Percentiles rank a stretch among this genome's conserved stretches.
Conservation (phyloP, 148 eudicot species). For the Rhododendron simsii region DNA sequence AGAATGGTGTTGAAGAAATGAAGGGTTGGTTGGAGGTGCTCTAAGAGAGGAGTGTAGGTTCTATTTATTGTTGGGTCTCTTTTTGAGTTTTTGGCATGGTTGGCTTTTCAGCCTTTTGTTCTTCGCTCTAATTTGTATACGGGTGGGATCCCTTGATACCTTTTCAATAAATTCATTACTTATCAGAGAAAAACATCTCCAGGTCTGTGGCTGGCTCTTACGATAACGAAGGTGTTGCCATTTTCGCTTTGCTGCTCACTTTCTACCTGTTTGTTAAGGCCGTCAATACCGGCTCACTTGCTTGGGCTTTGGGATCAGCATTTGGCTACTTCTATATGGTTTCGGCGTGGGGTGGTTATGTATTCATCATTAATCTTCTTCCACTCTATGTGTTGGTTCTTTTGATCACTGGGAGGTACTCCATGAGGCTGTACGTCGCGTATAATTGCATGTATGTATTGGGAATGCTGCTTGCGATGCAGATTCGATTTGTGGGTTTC, state of each 20-base stretch:
- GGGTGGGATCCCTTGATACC: not conserved
- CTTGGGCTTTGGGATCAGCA: constrained; percentile 85
- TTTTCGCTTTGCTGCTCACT: constrained; percentile 78
- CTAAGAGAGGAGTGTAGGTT: not conserved
- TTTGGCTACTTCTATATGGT: constrained; percentile 98
- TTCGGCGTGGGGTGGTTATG: constrained; percentile 99
- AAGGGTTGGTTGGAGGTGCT: not conserved
- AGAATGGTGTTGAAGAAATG: not conserved
- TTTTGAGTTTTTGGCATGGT: not conserved
- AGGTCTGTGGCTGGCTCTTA: constrained; percentile 97
- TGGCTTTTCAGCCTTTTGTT: not conserved
- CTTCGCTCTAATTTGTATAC: not conserved
- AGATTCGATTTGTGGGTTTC: constrained; percentile 95
- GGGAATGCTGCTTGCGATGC: constrained; percentile 98
- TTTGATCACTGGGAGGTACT: constrained; percentile 82
- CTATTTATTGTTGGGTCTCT: not conserved
- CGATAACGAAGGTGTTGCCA: constrained; percentile 94
- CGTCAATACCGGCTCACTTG: constrained; percentile 83
- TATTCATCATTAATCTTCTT: constrained; percentile 85
- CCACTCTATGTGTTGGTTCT: constrained; percentile 90
- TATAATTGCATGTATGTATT: constrained; percentile 87
- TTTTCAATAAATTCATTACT: not conserved
- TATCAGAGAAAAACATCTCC: constrained; percentile 27
- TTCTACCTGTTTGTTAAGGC: constrained; percentile 96
- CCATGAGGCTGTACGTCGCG: constrained; percentile 93